Conservation (phyloP, 805 yeast species). For the Zygosaccharomyces siamensis region DNA sequence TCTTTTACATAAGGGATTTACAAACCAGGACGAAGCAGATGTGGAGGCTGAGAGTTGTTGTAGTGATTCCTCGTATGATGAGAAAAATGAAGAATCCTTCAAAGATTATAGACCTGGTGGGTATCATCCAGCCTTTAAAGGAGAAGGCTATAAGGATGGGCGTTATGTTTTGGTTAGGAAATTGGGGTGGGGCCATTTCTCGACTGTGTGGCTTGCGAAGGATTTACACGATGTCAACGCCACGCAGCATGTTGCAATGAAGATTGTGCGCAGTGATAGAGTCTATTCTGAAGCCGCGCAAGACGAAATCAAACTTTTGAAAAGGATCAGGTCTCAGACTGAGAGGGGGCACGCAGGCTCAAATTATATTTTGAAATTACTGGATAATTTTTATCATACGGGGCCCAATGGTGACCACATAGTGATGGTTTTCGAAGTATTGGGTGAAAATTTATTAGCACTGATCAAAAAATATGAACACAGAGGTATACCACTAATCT, state of each 20-base stretch:
- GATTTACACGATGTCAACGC: constrained; percentile 42
- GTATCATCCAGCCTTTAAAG: constrained; percentile 88
- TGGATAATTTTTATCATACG: constrained; percentile 78
- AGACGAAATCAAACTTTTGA: constrained; percentile 82
- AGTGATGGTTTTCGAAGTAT: constrained; percentile 95
- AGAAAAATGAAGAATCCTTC: constrained; percentile 72
- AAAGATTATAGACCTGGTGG: constrained; percentile 91
- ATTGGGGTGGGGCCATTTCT: constrained; percentile 98
- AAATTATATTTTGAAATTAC: constrained; percentile 67
- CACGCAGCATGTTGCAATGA: constrained; percentile 82
- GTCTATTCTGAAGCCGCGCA: constrained; percentile 91
- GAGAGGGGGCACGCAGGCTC: constrained; percentile 66
- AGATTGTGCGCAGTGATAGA: constrained; percentile 84
- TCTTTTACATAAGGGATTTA: constrained; percentile 15
- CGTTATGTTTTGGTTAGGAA: constrained; percentile 80
- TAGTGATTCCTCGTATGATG: constrained; percentile 38
- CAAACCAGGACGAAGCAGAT: constrained; percentile 15
- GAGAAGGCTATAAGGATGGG: constrained; percentile 74
- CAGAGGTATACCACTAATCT: constrained; percentile 69
- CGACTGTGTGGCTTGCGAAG: constrained; percentile 89
- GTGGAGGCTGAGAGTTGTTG: constrained; percentile 29
- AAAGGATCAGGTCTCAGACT: constrained; percentile 48
- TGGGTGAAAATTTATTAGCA: constrained; percentile 89
- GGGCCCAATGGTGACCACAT: constrained; percentile 93
- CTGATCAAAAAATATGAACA: constrained; percentile 73